These are phyloP conservation scores for Hibiscus trionum DNA, from an alignment of 345 rosid species.

Conservation along the genomic window DNA sequence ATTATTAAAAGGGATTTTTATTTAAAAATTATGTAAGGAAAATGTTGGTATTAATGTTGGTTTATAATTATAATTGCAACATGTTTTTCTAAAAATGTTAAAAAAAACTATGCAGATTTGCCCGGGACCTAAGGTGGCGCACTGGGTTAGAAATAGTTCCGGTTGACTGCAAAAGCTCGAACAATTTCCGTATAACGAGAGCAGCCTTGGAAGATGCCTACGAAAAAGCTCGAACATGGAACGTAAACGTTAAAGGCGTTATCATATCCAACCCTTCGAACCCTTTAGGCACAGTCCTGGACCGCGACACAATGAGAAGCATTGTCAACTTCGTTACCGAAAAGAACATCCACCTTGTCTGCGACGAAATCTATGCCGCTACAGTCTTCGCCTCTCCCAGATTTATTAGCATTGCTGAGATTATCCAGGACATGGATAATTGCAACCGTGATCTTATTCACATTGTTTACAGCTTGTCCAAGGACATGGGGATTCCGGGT, in stretches of 20 bases:
- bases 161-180: slow-evolving; percentile 54
- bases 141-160: slow-evolving; percentile 65
- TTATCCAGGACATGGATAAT: slow-evolving; percentile 34
- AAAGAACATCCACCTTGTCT: slow-evolving; percentile 62
- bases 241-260: slow-evolving; percentile 59
- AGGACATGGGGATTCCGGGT: slow-evolving; percentile 88
- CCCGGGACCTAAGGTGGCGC: slow-evolving; percentile 74
- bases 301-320: slow-evolving; percentile 35
- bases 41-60: too few species aligned
- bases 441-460: slow-evolving; percentile 54
- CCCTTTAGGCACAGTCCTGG: slow-evolving; percentile 64
- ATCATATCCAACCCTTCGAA: slow-evolving; percentile 76
- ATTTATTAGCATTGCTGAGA: slow-evolving; percentile 61
- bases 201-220: slow-evolving; percentile 55
- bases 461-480: slow-evolving; percentile 73
- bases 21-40: too few species aligned
- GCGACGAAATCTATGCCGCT: slow-evolving; percentile 76
- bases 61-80: too few species aligned
- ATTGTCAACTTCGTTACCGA: slow-evolving; percentile 43
- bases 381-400: slow-evolving; percentile 44
- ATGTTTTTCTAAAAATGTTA: too few species aligned
- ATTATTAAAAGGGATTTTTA: too few species aligned
- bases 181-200: slow-evolving; percentile 47
- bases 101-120: slow-evolving; percentile 41
- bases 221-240: slow-evolving; percentile 29